These are phyloP conservation scores for Tetragonia tetragonoides DNA, from an alignment of 148 eudicot species.

Conservation along the genomic window DNA sequence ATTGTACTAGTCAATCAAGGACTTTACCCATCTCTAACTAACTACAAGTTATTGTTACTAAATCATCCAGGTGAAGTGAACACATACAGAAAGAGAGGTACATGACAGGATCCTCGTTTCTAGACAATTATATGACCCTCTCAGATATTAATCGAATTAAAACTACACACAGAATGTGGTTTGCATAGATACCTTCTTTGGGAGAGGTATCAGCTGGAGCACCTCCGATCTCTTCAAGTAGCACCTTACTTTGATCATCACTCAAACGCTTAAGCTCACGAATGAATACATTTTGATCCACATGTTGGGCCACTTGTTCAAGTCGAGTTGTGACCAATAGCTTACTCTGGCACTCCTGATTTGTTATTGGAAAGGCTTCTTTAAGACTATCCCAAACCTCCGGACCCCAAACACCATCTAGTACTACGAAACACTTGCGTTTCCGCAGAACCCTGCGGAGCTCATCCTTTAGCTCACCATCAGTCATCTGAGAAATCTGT, in stretches of 20 bases:
- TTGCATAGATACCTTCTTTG: not conserved
- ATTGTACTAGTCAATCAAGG: too few relatives aligned
- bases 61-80: too few relatives aligned
- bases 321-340: slow-evolving; percentile 8
- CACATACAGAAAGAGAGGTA: too few relatives aligned
- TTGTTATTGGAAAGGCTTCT: slow-evolving; percentile 18
- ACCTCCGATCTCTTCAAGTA: not conserved
- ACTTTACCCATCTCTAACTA: too few relatives aligned
- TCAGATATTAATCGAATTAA: too few relatives aligned
- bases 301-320: not conserved
- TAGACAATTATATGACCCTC: too few relatives aligned
- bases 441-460: slow-evolving; percentile 12
- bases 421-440: slow-evolving; percentile 19
- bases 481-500: slow-evolving; percentile 21
- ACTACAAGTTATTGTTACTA: too few relatives aligned
- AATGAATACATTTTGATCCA: not conserved
- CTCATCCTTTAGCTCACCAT: slow-evolving; percentile 16
- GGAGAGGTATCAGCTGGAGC: not conserved
- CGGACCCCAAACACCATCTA: slow-evolving; percentile 22
- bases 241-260: not conserved
- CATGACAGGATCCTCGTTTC: too few relatives aligned
- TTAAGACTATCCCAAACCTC: slow-evolving; percentile 21
- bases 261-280: not conserved
- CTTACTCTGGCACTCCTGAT: not conserved
- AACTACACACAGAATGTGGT: too few relatives aligned